Conservation (phyloP, 2,329 filamentous ascomycete species). For the Claviceps africana region DNA sequence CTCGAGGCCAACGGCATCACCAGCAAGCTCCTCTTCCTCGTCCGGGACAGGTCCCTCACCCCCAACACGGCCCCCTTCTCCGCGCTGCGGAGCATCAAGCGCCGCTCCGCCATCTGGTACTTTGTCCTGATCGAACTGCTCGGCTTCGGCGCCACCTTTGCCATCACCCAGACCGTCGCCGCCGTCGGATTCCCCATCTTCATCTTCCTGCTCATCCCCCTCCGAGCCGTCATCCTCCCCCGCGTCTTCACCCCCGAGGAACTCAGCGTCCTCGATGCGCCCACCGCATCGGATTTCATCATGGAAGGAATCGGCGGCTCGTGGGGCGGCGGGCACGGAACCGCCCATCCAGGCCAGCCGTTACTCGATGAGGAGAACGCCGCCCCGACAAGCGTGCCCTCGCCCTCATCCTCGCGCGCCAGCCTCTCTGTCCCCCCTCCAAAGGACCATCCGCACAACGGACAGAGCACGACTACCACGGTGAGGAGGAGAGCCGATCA, state of each 20-base stretch:
- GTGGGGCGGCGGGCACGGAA: constrained; percentile 25
- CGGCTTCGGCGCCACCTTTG: constrained; percentile 65
- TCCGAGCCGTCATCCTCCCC: constrained; percentile 50
- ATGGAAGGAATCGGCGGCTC: constrained; percentile 62
- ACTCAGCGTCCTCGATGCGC: constrained; percentile 50
- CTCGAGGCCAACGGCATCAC: constrained; percentile 67
- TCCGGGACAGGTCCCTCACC: constrained; percentile 50
- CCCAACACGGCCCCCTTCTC: constrained; percentile 29
- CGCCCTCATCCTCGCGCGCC: not conserved
- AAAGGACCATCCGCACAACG: not conserved
- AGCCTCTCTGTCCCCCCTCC: not conserved
- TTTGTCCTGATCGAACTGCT: constrained; percentile 57
- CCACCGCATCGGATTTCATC: constrained; percentile 59
- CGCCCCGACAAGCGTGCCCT: not conserved
- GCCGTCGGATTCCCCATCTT: constrained; percentile 70
- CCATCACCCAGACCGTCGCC: constrained; percentile 70
- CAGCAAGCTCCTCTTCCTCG: constrained; percentile 56
- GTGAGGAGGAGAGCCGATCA: not conserved
- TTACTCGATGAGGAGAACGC: not conserved
- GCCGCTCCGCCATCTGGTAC: constrained; percentile 52
- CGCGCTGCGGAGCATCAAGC: constrained; percentile 46
- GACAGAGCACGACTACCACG: not conserved
- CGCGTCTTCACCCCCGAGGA: constrained; percentile 46
- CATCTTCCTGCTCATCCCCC: constrained; percentile 54
- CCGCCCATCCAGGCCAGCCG: not conserved